Base-by-base conservation (phyloP, 2,329 filamentous ascomycete genomes). In the Alternaria sp. region DNA sequence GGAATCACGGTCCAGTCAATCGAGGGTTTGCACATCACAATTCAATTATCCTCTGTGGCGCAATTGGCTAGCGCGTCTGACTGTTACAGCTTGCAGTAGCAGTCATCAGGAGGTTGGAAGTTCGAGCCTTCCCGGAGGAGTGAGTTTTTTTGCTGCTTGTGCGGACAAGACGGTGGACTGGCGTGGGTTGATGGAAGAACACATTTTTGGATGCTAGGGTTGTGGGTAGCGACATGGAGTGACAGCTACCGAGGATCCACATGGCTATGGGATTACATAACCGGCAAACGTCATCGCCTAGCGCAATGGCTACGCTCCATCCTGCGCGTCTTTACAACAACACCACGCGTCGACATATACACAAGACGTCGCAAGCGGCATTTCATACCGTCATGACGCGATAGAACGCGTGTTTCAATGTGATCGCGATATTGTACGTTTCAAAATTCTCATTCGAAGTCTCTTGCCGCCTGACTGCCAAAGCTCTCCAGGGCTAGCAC, bases 61-160 rank as follows among this genome's bases (percentile, higher is more conserved):
- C 79, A 81, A 81, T 81, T 86, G 85, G 85, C 84, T 87, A 87
- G 85, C 85, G 85, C 85, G 85, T 87, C 82, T 84, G 85, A 86
- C 85, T 87, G 85, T 87, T 87, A 86, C 62, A 57, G 61, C 53
- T 46, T 28, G 46, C 19, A 47, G 59, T 67, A 54, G 65, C 60
- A 52, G 49, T 52, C 49, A 74, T 75, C 73, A 70, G 69, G 72
- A 74, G 72, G 73, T 73, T 75, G 69, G 66, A 74, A 73, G 72
- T 75, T 75, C 73, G 70, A 75, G 72, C 73, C 73, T 73, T 73
- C 63, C 68, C 73, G 73, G 73, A 72, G 73, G 72, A 74, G 73
- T 36, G 19, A 40, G 36, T 52, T 52, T 52, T 52, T 52, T 52
- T 52, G 9, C 13, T 19, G 23, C n/a, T 5, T n/a, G 19, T 40